Evolutionary conservation across 768 basidiomycete genomes (phyloP), one percentile per base, ranked within the genome.

Genomic region (Kwoniella dejecticola): DNA sequence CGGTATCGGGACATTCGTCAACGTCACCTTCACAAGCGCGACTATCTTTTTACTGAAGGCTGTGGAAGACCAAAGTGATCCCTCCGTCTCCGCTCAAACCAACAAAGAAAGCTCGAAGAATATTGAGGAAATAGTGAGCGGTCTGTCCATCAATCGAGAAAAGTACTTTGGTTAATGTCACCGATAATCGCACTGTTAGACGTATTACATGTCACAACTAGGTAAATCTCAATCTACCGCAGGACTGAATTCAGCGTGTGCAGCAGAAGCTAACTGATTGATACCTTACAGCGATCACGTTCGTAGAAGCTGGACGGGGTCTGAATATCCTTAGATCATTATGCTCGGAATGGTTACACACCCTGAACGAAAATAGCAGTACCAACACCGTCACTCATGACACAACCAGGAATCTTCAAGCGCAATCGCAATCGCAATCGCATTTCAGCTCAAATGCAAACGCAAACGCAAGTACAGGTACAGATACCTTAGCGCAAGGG

Each of bases 201-300:
- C 46, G 27, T 47, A 47, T 24, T 47, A 23, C 24, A 47, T 47
- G 46, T 47, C 46, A 26, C 46, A 47, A 47, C 46, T 47, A 24
- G 46, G 46, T 47, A 26, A 24, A 17, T 47, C 13, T 26, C 33
- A 36, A 24, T 11, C 24, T 45, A n/a, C 17, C 23, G 17, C 44
- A 17, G 17, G 0, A 45, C 19, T n/a, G 11, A 45, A 45, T n/a
- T 19, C 17, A 11, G 11, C 21, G 40, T 41, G 6, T 13, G 13
- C 40, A 41, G 13, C 15, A 41, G 13, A 45, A 7, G 44, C 11
- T 24, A 11, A 45, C 44, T 41, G 7, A 41, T 6, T 41, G 23
- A 15, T 10, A 11, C 44, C 0, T 10, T 24, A 26, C 24, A 47
- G 46, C 46, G 13, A 47, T 47, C 21, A 47, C 46, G 11, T 47